Conservation (phyloP, 148 eudicot genomes). For the Silene latifolia region DNA sequence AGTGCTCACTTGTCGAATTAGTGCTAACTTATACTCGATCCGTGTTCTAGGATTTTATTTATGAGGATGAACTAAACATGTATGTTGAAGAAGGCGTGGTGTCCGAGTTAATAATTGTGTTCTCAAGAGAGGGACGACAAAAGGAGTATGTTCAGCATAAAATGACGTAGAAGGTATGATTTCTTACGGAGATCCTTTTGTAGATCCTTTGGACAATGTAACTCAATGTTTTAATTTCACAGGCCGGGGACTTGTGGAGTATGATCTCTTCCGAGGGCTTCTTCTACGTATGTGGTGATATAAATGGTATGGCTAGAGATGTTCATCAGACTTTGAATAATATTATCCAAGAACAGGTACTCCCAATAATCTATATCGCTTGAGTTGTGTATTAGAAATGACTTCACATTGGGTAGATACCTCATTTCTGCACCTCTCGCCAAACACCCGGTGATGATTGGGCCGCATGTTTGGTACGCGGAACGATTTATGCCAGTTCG, state of each 20-base stretch:
- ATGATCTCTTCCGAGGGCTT: slow-evolving; percentile 62
- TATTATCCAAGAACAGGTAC: slow-evolving; percentile 76
- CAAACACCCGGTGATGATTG: too few relatives aligned
- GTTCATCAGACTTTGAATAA: slow-evolving; percentile 79
- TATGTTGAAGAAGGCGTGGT: slow-evolving; percentile 66
- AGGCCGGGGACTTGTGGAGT: slow-evolving; percentile 70
- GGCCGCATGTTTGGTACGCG: too few relatives aligned
- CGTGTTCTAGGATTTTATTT: slow-evolving; percentile 66
- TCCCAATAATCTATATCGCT: slow-evolving; percentile 14
- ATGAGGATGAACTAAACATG: slow-evolving; percentile 67
- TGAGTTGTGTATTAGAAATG: neutral
- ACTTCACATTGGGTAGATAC: too few relatives aligned
- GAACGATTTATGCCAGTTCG: too few relatives aligned
- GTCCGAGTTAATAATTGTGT: slow-evolving; percentile 71
- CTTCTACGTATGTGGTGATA: slow-evolving; percentile 89
- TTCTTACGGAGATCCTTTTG: slow-evolving; percentile 7
- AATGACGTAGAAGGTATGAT: slow-evolving; percentile 61
- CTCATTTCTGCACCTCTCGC: too few relatives aligned
- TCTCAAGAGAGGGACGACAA: slow-evolving; percentile 75
- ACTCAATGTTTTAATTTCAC: slow-evolving; percentile 12
- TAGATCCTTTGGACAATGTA: neutral
- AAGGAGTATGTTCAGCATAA: slow-evolving; percentile 92
- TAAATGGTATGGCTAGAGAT: slow-evolving; percentile 90
- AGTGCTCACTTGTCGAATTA: neutral
- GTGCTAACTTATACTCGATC: slow-evolving; percentile 13